Evolutionary conservation across 2,329 filamentous ascomycete genomes (phyloP).

Genomic region (Ophiostoma ulmi): DNA sequence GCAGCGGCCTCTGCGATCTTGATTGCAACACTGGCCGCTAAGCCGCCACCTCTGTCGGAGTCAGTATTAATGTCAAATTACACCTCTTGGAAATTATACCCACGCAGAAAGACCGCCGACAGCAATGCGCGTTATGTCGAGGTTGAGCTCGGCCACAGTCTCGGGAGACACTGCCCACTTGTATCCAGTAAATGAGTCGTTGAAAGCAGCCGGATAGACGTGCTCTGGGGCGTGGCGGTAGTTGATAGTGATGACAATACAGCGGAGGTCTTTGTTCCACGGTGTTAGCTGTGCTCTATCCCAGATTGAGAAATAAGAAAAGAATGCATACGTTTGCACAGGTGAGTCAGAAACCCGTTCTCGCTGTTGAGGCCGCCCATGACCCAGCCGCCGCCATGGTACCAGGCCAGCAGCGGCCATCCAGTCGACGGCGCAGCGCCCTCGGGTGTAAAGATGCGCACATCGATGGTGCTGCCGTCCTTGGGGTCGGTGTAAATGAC

Average conservation of each 20-base stretch:
- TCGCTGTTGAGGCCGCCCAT: conserved; percentile 54
- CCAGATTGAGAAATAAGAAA: neutral
- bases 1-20: conserved; percentile 8
- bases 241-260: conserved; percentile 22
- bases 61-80: neutral
- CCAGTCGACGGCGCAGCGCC: conserved; percentile 40
- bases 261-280: neutral
- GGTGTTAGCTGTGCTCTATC: neutral
- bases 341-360: conserved; percentile 51
- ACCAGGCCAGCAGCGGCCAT: conserved; percentile 54
- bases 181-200: conserved; percentile 51
- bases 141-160: conserved; percentile 25
- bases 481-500: conserved; percentile 31
- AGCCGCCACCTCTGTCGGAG: conserved; percentile 17
- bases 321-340: conserved; percentile 36
- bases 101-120: conserved; percentile 32
- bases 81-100: neutral
- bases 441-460: conserved; percentile 49
- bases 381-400: conserved; percentile 56
- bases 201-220: conserved; percentile 52
- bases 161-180: conserved; percentile 14
- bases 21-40: conserved; percentile 15
- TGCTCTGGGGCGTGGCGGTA: conserved; percentile 50
- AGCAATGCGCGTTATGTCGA: conserved; percentile 37
- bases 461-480: conserved; percentile 39